Percentiles rank a stretch among this genome's conserved stretches.
Conservation (phyloP, 2,329 filamentous ascomycete species). For the Beauveria caledonica region DNA sequence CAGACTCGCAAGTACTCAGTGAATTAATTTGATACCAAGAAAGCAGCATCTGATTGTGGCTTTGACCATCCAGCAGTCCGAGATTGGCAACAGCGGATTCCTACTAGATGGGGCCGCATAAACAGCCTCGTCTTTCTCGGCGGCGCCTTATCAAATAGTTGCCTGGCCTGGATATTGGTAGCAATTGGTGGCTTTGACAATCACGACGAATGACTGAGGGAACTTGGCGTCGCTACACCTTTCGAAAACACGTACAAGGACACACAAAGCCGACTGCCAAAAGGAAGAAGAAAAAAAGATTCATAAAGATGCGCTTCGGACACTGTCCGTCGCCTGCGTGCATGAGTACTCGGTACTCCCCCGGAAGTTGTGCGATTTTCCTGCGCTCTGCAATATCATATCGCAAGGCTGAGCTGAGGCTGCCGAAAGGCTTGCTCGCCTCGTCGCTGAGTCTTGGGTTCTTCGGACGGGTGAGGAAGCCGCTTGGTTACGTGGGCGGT, state of each 20-base stretch:
- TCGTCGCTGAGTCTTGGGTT: neutral
- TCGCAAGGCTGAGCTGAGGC: slow-evolving; percentile 4
- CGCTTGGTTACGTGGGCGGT: neutral
- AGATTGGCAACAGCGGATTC: neutral
- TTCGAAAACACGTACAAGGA: neutral
- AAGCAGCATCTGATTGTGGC: neutral
- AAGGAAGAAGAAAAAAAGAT: neutral
- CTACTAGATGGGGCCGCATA: neutral
- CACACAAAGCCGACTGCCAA: neutral
- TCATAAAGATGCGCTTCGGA: neutral
- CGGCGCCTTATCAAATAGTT: neutral
- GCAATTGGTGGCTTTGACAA: neutral
- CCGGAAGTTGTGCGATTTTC: neutral
- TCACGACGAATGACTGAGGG: neutral
- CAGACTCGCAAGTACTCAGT: neutral
- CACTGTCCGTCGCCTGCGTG: neutral
- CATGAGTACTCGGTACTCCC: neutral
- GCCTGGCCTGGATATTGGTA: neutral
- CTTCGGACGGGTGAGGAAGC: slow-evolving; percentile 1
- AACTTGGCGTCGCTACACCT: neutral
- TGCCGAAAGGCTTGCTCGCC: neutral
- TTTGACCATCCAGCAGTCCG: neutral
- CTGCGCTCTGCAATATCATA: neutral
- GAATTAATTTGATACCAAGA: too few relatives aligned
- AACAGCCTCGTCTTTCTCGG: slow-evolving; percentile 1